Base-by-base conservation (phyloP, 805 yeast species). In the Pichia gijzeniarum region DNA sequence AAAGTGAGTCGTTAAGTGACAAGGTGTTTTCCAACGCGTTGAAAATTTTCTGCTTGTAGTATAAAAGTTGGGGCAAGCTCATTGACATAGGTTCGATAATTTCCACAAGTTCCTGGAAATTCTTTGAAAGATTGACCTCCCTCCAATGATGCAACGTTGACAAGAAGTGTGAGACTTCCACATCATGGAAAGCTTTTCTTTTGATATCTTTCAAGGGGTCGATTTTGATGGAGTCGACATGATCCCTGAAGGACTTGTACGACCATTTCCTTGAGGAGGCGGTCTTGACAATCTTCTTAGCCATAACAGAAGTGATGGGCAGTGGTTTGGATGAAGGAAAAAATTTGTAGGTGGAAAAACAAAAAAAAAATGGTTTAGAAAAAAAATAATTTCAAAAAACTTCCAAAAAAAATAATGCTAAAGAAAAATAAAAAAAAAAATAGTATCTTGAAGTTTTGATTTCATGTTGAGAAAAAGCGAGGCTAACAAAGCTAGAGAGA, bases 71-170 rank as follows among this genome's bases (percentile, higher is more conserved):
- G 0, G 98, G 91, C 38, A 93, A 67, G 8, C 95, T 80, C 57
- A 81, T 83, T 12, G 77, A 70, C 13, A 74, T 53, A 1, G 72
- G 69, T 48, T 76, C 77, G 1, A 83, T 74, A 38, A 72, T 71
- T 6, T 74, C 74, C 3, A 74, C 67, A 54, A 89, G 83, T 2
- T 73, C 78, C 1, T 82, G 74, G 58, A 87, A 93, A 38, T 72
- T 71, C 4, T 79, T 80, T 35, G 95, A 81, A 45, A 86, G 65
- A 60, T 90, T 91, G 47, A 86, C 78, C 58, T 93, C 98, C 47
- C 71, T 75, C 96, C 98, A 91, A 54, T 86, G 88, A 39, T 83
- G 82, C 49, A 85, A 69, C 0, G 95, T 80, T 12, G 93, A 76
- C 25, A 83, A 64, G 54, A 90, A 86, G 62, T 85, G 90, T 1